phyloP scores from a whole-genome alignment of 306 rosid genomes.

The Mimosa bimucronata region DNA sequence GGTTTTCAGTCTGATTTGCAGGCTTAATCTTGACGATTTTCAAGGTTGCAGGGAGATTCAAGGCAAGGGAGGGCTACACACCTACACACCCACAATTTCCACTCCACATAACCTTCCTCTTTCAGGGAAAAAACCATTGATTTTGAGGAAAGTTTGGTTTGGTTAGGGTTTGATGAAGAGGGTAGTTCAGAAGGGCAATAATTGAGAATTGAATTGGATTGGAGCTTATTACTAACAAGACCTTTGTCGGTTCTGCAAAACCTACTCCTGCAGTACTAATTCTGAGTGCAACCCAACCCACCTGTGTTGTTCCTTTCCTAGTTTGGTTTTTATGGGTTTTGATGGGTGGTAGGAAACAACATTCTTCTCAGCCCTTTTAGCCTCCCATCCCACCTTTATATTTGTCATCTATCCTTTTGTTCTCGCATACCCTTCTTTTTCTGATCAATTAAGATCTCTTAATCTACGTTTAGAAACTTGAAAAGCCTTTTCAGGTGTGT shows the following conservation, averaged over 20 bases:
- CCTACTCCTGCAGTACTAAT: slow-evolving; percentile 41
- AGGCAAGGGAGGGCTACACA: slow-evolving; percentile 8
- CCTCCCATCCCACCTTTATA: slow-evolving; percentile 4
- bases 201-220: slow-evolving; percentile 73
- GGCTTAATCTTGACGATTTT: slow-evolving; percentile 12
- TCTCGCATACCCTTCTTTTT: slow-evolving; percentile 23
- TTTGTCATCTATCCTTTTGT: not conserved
- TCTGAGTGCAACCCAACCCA: slow-evolving; percentile 47
- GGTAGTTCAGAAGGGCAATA: slow-evolving; percentile 54
- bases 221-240: slow-evolving; percentile 80
- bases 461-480: slow-evolving; percentile 26
- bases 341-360: slow-evolving; percentile 88
- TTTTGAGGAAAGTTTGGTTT: slow-evolving; percentile 30
- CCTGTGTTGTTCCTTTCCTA: slow-evolving; percentile 45
- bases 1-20: slow-evolving; percentile 14
- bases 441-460: slow-evolving; percentile 27
- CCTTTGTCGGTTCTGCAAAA: slow-evolving; percentile 71
- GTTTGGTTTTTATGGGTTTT: slow-evolving; percentile 45
- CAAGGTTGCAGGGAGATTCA: slow-evolving; percentile 54
- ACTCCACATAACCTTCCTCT: not conserved
- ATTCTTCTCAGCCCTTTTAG: slow-evolving; percentile 20
- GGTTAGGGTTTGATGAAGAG: slow-evolving; percentile 49
- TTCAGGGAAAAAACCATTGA: slow-evolving; percentile 30
- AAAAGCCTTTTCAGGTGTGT: slow-evolving; percentile 6
- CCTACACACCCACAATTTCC: not conserved